Conservation (phyloP, 2,329 filamentous ascomycete genomes). For the Botrytis cinerea region DNA sequence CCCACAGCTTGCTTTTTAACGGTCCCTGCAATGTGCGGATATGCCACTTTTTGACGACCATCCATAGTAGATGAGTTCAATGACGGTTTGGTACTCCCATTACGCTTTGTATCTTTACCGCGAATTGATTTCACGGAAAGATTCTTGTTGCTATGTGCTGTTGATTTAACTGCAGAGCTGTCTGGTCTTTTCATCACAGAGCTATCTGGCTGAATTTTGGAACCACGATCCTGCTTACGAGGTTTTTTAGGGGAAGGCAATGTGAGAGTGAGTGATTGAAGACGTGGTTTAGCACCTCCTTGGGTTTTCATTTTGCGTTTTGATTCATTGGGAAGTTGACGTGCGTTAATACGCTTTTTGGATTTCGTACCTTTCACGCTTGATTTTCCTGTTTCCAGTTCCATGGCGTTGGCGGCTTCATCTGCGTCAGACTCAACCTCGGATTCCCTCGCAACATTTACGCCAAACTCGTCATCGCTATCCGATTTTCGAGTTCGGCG, state of each 20-base stretch:
- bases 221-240: not conserved
- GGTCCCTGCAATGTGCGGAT: not conserved
- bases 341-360: not conserved
- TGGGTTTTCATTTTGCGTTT: not conserved
- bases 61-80: not conserved
- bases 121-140: constrained; percentile 3
- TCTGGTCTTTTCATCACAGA: not conserved
- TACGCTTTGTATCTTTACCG: not conserved
- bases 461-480: constrained; percentile 41
- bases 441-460: constrained; percentile 33
- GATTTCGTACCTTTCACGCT: constrained; percentile 23
- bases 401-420: constrained; percentile 5
- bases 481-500: constrained; percentile 26
- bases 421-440: constrained; percentile 32
- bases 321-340: constrained; percentile 10
- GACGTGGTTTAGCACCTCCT: not conserved
- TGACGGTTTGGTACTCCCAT: not conserved
- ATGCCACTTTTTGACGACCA: not conserved
- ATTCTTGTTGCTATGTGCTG: not conserved
- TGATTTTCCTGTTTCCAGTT: constrained; percentile 13
- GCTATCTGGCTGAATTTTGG: not conserved
- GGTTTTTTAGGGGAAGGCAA: not conserved
- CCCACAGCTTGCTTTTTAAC: constrained; percentile 3
- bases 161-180: not conserved
- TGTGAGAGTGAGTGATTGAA: not conserved